Conservation (phyloP, 2,329 filamentous ascomycete species). For the Escovopsis sp. region DNA sequence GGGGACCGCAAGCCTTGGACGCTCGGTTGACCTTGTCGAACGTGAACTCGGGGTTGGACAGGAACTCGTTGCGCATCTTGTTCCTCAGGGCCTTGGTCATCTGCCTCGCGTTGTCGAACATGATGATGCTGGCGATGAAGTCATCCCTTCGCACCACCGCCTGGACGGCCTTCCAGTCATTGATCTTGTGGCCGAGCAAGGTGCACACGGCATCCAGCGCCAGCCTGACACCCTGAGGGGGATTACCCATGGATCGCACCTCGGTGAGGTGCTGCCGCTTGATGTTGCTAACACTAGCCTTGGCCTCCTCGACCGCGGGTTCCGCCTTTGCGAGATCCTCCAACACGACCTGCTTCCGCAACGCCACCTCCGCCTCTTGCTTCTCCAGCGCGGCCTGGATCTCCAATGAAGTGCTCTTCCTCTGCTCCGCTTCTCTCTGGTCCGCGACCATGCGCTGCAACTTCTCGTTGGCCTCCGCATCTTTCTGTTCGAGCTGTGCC, state of each 20-base stretch:
- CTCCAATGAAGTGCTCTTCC: constrained; percentile 75
- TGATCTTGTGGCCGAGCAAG: constrained; percentile 75
- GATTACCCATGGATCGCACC: constrained; percentile 92
- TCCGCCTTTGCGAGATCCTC: constrained; percentile 81
- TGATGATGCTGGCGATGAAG: constrained; percentile 95
- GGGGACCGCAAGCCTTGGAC: constrained; percentile 88
- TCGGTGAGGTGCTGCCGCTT: constrained; percentile 95
- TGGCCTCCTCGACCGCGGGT: constrained; percentile 81
- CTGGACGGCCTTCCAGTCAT: constrained; percentile 85
- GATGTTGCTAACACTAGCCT: constrained; percentile 96
- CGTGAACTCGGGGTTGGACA: constrained; percentile 89
- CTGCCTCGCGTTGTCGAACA: constrained; percentile 87
- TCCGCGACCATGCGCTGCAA: constrained; percentile 93
- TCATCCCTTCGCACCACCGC: constrained; percentile 81
- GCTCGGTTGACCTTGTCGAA: constrained; percentile 93
- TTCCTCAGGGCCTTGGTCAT: constrained; percentile 74
- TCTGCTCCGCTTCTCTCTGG: constrained; percentile 84
- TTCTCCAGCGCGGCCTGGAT: constrained; percentile 77
- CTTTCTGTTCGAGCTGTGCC: constrained; percentile 80
- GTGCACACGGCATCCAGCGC: constrained; percentile 95
- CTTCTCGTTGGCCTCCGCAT: constrained; percentile 93
- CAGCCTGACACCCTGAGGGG: constrained; percentile 77
- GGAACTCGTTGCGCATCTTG: constrained; percentile 86
- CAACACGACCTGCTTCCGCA: constrained; percentile 70
- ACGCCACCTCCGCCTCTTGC: constrained; percentile 77